Conservation (phyloP, 2,329 filamentous ascomycete species). For the Atkinsonella texensis region DNA sequence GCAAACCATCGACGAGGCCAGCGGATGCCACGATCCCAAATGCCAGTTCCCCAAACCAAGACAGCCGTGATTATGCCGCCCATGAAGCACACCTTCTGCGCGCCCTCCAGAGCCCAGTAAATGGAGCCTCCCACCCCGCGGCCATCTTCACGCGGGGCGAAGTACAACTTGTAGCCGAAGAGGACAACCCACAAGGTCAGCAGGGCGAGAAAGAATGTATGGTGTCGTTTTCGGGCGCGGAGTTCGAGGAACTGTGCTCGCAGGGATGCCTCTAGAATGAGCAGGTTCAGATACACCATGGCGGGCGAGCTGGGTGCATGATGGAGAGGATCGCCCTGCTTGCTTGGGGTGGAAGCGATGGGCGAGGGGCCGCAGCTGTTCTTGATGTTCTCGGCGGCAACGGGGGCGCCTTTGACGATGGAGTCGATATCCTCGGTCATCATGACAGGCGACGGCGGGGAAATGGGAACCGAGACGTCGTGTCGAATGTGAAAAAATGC, state of each 20-base stretch:
- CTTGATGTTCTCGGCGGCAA: conserved; percentile 43
- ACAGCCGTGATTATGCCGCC: conserved; percentile 78
- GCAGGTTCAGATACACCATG: conserved; percentile 95
- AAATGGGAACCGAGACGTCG: too few species aligned
- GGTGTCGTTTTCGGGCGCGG: conserved; percentile 75
- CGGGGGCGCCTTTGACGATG: conserved; percentile 80
- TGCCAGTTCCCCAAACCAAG: conserved; percentile 86
- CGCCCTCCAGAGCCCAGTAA: conserved; percentile 90
- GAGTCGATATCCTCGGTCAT: conserved; percentile 69
- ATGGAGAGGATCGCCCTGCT: conserved; percentile 58
- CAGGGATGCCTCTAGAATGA: conserved; percentile 90
- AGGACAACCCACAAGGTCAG: conserved; percentile 69
- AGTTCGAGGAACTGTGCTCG: conserved; percentile 88
- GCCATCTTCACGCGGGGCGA: conserved; percentile 93
- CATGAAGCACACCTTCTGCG: conserved; percentile 83
- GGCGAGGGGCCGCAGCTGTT: conserved; percentile 27
- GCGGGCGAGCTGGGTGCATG: conserved; percentile 81
- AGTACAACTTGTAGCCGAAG: conserved; percentile 83
- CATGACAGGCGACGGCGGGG: neutral
- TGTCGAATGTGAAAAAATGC: neutral
- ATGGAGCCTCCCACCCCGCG: conserved; percentile 82
- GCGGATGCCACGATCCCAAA: conserved; percentile 89
- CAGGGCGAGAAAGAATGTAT: conserved; percentile 81
- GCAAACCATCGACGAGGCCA: conserved; percentile 90
- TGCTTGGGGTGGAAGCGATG: conserved; percentile 30